phyloP scores from a whole-genome alignment of 208 protist genomes.

The Wallacemonas sp. region DNA sequence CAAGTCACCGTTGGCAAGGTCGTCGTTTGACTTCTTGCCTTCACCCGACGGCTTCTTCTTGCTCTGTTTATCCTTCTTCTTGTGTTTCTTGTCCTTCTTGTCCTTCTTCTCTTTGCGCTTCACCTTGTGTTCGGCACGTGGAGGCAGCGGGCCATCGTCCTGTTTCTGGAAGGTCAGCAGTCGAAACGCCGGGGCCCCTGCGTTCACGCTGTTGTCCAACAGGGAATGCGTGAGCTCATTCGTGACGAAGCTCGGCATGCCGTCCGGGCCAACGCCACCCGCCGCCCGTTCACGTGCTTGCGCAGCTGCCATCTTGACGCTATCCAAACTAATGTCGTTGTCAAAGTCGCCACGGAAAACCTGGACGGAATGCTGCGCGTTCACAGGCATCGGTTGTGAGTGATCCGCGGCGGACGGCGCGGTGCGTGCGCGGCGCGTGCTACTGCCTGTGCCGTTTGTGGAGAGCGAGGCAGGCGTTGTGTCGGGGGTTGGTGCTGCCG shows the following conservation, averaged over 20 bases:
- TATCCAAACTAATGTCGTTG: slow-evolving; percentile 32
- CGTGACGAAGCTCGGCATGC: slow-evolving; percentile 6
- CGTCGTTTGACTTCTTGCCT: not conserved
- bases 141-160: slow-evolving; percentile 26
- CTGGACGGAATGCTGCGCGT: slow-evolving; percentile 1
- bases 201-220: not conserved
- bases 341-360: slow-evolving; percentile 32
- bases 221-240: slow-evolving; percentile 4
- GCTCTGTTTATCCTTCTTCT: slow-evolving; percentile 2
- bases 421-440: not conserved
- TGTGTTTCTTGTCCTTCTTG: slow-evolving; percentile 19
- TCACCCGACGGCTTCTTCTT: slow-evolving; percentile 5
- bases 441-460: not conserved
- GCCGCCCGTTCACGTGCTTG: not conserved
- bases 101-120: slow-evolving; percentile 20
- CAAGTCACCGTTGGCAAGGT: not conserved
- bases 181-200: not conserved
- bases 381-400: too few relatives aligned
- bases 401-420: not conserved
- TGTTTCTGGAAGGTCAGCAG: slow-evolving; percentile 38
- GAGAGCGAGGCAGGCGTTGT: not conserved
- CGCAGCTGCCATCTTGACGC: slow-evolving; percentile 6
- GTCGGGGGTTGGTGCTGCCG: not conserved
- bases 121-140: slow-evolving; percentile 20
- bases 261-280: not conserved